Conservation (phyloP, 768 basidiomycete species). For the Filobasidium floriforme region DNA sequence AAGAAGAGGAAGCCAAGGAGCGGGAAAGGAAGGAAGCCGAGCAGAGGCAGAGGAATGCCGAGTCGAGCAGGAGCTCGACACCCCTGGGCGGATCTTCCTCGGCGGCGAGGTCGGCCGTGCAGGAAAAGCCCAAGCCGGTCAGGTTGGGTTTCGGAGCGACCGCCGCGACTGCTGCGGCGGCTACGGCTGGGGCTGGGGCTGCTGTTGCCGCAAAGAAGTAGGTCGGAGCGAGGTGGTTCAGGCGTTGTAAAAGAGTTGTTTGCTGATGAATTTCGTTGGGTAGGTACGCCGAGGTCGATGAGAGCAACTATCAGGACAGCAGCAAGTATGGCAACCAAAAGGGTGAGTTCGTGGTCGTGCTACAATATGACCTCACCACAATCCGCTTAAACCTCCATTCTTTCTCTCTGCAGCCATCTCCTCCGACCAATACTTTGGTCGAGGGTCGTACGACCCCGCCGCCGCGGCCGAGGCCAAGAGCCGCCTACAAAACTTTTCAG, state of each 20-base stretch:
- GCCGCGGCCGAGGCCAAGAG: conserved; percentile 67
- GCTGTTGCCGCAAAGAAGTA: background rate
- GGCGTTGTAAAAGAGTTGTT: background rate
- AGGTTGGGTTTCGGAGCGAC: conserved; percentile 41
- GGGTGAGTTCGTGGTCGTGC: conserved; percentile 33
- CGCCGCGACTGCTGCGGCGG: conserved; percentile 27
- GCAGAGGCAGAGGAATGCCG: conserved; percentile 37
- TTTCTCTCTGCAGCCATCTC: conserved; percentile 64
- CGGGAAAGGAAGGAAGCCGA: conserved; percentile 53
- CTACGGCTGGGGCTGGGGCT: conserved; percentile 7
- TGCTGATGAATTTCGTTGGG: background rate
- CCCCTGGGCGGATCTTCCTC: conserved; percentile 20
- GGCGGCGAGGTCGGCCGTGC: conserved; percentile 10
- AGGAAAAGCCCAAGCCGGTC: conserved; percentile 30
- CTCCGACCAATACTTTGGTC: conserved; percentile 93
- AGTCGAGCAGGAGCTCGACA: conserved; percentile 28
- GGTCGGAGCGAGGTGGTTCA: background rate
- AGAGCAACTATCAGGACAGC: conserved; percentile 65
- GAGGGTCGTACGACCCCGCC: conserved; percentile 73
- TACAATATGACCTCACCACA: background rate
- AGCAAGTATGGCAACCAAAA: conserved; percentile 89
- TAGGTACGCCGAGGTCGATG: conserved; percentile 49
- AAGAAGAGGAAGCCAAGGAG: conserved; percentile 73
- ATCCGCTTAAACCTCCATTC: background rate
- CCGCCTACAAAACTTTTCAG: conserved; percentile 75